Conservation (phyloP, 208 protist species). For the Acanthamoeba sp. region DNA sequence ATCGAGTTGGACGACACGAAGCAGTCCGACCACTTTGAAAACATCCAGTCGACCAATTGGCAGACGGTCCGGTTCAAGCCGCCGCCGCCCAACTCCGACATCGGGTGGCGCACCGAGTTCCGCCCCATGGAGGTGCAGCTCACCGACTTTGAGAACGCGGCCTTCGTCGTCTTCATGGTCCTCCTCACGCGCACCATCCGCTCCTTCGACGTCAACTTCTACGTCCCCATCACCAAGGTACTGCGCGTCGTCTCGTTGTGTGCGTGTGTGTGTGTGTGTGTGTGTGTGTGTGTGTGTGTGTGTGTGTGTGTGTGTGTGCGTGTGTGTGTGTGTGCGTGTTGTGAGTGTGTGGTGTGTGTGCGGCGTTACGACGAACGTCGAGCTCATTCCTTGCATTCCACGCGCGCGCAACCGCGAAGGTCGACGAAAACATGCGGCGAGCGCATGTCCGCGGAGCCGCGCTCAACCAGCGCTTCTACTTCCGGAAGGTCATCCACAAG, state of each 20-base stretch:
- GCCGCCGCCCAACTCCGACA: constrained; percentile 88
- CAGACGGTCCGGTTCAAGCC: constrained; percentile 97
- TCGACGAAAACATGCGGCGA: constrained; percentile 97
- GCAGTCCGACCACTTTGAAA: constrained; percentile 98
- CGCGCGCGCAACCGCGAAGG: constrained; percentile 77
- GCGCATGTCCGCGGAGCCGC: constrained; percentile 95
- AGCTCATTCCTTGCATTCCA: neutral
- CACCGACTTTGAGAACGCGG: constrained; percentile 99
- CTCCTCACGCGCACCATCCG: constrained; percentile 96
- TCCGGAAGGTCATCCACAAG: constrained; percentile 93
- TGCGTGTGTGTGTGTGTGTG: neutral
- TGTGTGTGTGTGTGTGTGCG: too few relatives aligned
- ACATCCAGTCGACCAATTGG: constrained; percentile 99
- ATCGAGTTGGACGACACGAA: constrained; percentile 94
- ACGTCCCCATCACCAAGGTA: constrained; percentile 96
- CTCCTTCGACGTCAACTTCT: constrained; percentile 96
- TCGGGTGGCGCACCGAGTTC: constrained; percentile 79
- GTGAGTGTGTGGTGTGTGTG: too few relatives aligned
- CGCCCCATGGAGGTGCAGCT: constrained; percentile 93
- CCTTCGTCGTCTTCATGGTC: constrained; percentile 96
- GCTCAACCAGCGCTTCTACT: constrained; percentile 94
- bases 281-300: too few relatives aligned
- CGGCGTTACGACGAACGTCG: too few relatives aligned
- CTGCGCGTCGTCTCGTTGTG: neutral
- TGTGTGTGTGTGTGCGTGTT: too few relatives aligned